Base-by-base conservation (phyloP, 331 rosid species). In the Phaseolus coccineus region DNA sequence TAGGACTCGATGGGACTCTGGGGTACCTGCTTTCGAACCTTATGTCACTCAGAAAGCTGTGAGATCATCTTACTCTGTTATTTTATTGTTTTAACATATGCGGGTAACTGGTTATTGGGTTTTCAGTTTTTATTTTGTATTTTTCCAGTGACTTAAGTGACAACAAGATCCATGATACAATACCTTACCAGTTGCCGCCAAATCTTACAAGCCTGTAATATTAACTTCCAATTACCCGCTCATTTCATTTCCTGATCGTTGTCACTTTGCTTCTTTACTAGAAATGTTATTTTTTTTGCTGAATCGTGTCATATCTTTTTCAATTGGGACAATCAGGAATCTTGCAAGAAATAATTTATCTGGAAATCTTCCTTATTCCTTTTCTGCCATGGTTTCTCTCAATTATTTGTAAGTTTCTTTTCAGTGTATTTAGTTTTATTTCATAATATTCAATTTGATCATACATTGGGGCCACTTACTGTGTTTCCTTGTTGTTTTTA, bases 161-260 rank as follows among this genome's bases (percentile, higher is more conserved):
- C 85, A 96, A 96, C 89, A 81, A 62, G 81, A 89, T 96, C 76
- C 98, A 91, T 10, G 98, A 91, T 48, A 52, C 85, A 16, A 69
- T 96, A 79, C 98, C 99, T 6, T 96, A 96, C 69, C 97, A 93
- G 77, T 80, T 96, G 50, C 99, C 99, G 12, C 98, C 99, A 1
- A 96, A 96, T 84, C 91, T 96, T 71, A 91, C 98, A 4, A 93
- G 97, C 98, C 80, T 96, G 99, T 96, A 90, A 87, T 81, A 53
- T 73, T 82, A 53, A n/a, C 55, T 71, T 42, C 7, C 52, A 30
- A 39, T 47, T 63, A 48, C 61, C 27, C 33, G 50, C 5, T 78
- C 14, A n/a, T 50, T 53, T 80, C 19, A 25, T 56, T 75, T 75
- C 53, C 65, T 51, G 33, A 51, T 66, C 81, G 58, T 56, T 81